phyloP scores from a whole-genome alignment of 495 filamentous ascomycete genomes.

The Penicillium antarcticum region DNA sequence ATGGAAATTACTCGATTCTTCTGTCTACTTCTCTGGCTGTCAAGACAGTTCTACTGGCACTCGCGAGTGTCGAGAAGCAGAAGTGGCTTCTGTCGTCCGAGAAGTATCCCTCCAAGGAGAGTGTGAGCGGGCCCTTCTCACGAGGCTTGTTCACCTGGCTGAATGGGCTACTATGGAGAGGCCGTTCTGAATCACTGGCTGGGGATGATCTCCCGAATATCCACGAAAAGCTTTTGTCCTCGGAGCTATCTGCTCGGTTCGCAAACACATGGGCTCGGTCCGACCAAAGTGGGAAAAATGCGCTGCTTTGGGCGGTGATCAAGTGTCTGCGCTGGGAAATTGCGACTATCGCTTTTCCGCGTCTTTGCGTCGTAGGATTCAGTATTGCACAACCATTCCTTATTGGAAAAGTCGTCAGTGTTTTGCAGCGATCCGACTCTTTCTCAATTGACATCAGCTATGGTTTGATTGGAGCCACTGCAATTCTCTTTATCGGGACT shows the following conservation, averaged over 20 bases:
- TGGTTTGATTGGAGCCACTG: conserved; percentile 55
- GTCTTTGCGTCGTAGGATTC: conserved; percentile 50
- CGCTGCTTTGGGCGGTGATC: conserved; percentile 18
- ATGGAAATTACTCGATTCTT: conserved; percentile 17
- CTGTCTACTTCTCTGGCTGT: conserved; percentile 38
- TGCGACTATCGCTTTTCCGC: conserved; percentile 40
- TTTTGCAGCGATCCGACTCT: conserved; percentile 23
- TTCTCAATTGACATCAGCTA: conserved; percentile 45
- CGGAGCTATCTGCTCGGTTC: conserved; percentile 4
- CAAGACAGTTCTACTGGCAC: conserved; percentile 39
- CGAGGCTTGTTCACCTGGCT: conserved; percentile 51
- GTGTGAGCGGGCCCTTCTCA: conserved; percentile 43
- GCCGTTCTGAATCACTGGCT: conserved; percentile 34
- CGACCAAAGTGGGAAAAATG: conserved; percentile 24
- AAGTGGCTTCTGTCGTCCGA: conserved; percentile 22
- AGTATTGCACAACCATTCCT: conserved; percentile 58
- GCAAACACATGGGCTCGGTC: conserved; percentile 14
- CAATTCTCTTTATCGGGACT: conserved; percentile 52
- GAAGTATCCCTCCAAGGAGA: conserved; percentile 42
- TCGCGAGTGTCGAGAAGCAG: conserved; percentile 46
- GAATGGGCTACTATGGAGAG: conserved; percentile 40
- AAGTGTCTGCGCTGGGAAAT: conserved; percentile 38
- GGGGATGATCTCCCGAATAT: conserved; percentile 35
- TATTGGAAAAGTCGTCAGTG: conserved; percentile 42
- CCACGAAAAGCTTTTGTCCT: conserved; percentile 27